phyloP scores from a whole-genome alignment of 768 basidiomycete species.

The Pisolithus marmoratus region DNA sequence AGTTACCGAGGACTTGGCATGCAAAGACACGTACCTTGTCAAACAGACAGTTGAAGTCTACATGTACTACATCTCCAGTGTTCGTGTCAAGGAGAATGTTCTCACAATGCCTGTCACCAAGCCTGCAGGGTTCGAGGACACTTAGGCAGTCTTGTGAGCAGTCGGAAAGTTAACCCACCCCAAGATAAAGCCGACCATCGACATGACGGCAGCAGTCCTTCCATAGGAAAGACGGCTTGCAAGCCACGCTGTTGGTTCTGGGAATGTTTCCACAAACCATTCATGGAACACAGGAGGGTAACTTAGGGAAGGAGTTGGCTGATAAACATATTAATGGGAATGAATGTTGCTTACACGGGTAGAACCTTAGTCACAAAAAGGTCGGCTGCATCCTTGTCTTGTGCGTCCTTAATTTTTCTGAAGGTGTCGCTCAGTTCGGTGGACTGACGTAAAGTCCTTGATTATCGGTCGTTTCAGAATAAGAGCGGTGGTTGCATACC shows the following conservation, averaged over 20 bases:
- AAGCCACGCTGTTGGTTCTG: conserved; percentile 94
- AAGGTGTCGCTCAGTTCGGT: conserved; percentile 42
- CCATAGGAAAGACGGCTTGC: conserved; percentile 81
- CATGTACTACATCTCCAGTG: conserved; percentile 89
- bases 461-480: neutral
- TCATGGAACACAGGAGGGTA: conserved; percentile 89
- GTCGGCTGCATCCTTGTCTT: conserved; percentile 46
- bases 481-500: conserved; percentile 31
- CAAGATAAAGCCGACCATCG: conserved; percentile 95
- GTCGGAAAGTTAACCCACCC: conserved; percentile 45
- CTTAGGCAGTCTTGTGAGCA: neutral
- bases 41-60: conserved; percentile 97
- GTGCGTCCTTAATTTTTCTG: conserved; percentile 43
- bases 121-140: conserved; percentile 35
- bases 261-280: conserved; percentile 97
- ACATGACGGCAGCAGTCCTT: conserved; percentile 94
- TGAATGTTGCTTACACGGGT: conserved; percentile 38
- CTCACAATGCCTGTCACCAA: conserved; percentile 96
- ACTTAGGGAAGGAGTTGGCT: conserved; percentile 29
- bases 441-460: conserved; percentile 28
- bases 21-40: conserved; percentile 60
- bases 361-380: conserved; percentile 53
- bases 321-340: neutral
- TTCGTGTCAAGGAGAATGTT: conserved; percentile 90
- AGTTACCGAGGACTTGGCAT: neutral